A percentile compares a stretch with the other conserved stretches of the same genome.
These are phyloP conservation scores for Penicillium pancosmium DNA, from an alignment of 495 filamentous ascomycete species.

Conservation along the genomic window DNA sequence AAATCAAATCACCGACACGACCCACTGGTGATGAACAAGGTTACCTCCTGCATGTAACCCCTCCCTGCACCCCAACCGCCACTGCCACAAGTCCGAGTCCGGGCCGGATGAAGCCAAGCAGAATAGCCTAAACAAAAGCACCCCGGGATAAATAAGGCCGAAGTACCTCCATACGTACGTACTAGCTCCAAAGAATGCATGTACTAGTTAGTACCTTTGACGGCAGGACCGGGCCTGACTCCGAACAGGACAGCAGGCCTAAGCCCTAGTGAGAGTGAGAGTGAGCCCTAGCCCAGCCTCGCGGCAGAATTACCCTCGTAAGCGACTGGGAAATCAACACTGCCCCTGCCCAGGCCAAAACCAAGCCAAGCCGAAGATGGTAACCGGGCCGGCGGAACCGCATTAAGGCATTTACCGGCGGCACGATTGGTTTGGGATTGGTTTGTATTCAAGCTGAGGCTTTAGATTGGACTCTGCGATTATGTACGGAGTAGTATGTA, in stretches of 20 bases:
- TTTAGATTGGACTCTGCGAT: too few relatives aligned
- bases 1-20: too few relatives aligned
- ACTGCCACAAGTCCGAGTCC: background rate
- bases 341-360: too few relatives aligned
- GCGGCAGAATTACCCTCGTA: too few relatives aligned
- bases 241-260: too few relatives aligned
- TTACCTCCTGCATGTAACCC: background rate
- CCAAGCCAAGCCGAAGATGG: background rate
- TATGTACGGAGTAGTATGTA: too few relatives aligned
- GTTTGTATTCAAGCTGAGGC: too few relatives aligned
- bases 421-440: background rate
- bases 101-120: background rate
- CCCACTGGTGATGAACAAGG: background rate
- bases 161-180: background rate
- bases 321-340: too few relatives aligned
- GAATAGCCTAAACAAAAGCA: background rate
- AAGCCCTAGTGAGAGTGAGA: too few relatives aligned
- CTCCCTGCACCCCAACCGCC: background rate
- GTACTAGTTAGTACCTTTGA: background rate
- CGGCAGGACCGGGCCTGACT: background rate
- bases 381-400: background rate
- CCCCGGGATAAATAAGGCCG: background rate
- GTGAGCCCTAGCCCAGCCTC: too few relatives aligned
- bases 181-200: background rate
- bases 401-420: background rate